phyloP scores from a whole-genome alignment of 1,284 basidiomycete genomes.

The Ganoderma resinaceum region DNA sequence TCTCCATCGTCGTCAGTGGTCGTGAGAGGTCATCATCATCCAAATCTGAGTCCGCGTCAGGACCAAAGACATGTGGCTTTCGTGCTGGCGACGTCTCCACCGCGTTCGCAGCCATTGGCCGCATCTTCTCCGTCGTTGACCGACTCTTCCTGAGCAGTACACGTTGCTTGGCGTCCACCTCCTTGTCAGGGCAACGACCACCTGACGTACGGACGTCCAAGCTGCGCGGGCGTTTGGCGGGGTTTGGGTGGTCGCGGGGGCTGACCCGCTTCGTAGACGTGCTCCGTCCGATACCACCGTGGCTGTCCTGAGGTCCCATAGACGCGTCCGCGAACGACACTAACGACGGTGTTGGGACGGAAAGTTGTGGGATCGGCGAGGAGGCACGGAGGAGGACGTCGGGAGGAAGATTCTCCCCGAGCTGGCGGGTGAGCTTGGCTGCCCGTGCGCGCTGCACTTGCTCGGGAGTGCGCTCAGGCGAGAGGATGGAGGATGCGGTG shows the following conservation, averaged over 20 bases:
- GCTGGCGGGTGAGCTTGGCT: slow-evolving; percentile 48
- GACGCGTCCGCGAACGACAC: slow-evolving; percentile 22
- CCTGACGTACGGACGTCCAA: slow-evolving; percentile 34
- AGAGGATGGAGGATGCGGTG: slow-evolving; percentile 30
- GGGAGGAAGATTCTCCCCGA: slow-evolving; percentile 48
- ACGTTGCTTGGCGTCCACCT: background rate
- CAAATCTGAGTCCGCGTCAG: slow-evolving; percentile 22
- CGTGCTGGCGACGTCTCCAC: slow-evolving; percentile 1
- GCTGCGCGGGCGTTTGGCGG: slow-evolving; percentile 32
- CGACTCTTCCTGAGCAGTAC: slow-evolving; percentile 22
- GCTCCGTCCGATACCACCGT: slow-evolving; percentile 24
- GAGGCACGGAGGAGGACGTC: slow-evolving; percentile 43
- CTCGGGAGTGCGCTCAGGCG: slow-evolving; percentile 32
- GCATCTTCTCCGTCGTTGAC: slow-evolving; percentile 2
- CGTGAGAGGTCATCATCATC: slow-evolving; percentile 15
- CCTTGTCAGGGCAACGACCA: slow-evolving; percentile 16
- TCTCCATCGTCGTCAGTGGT: slow-evolving; percentile 37
- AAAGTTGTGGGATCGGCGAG: slow-evolving; percentile 28
- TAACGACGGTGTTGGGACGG: slow-evolving; percentile 21
- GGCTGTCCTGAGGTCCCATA: slow-evolving; percentile 18
- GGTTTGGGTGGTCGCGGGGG: background rate
- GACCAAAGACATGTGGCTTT: slow-evolving; percentile 6
- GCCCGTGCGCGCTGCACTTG: slow-evolving; percentile 43
- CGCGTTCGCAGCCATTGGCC: slow-evolving; percentile 10
- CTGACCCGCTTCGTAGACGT: slow-evolving; percentile 29